A percentile compares a stretch with the other conserved stretches of the same genome.
Evolutionary conservation across 345 rosid species (phyloP).

Genomic region (Rhodamnia argentea): DNA sequence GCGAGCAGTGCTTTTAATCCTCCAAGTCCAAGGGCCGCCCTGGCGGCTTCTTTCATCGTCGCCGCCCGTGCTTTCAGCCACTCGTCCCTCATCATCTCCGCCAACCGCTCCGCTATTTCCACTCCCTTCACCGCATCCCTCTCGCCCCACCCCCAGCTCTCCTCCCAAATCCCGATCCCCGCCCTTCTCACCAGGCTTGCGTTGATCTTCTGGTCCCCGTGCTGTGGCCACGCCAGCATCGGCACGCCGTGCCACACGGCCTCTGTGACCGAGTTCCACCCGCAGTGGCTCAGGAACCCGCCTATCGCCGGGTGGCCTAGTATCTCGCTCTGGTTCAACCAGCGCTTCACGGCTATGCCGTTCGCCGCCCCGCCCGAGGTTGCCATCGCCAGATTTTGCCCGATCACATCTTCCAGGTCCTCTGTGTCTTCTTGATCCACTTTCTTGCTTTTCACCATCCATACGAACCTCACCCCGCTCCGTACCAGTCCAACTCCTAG

Average conservation of each 20-base stretch:
- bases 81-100: slow-evolving; percentile 10
- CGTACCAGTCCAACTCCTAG: slow-evolving; percentile 19
- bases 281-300: slow-evolving; percentile 13
- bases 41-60: slow-evolving; percentile 12
- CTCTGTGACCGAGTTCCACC: slow-evolving; percentile 29
- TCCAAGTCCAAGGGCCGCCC: slow-evolving; percentile 1
- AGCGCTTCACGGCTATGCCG: slow-evolving; percentile 20
- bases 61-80: slow-evolving; percentile 1
- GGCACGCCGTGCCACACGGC: slow-evolving; percentile 27
- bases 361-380: background rate
- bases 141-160: slow-evolving; percentile 14
- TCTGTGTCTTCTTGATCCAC: slow-evolving; percentile 29
- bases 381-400: slow-evolving; percentile 5
- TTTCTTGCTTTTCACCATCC: slow-evolving; percentile 25
- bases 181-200: slow-evolving; percentile 14
- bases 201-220: slow-evolving; percentile 34
- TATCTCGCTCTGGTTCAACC: slow-evolving; percentile 26
- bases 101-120: background rate
- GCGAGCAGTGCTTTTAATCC: background rate
- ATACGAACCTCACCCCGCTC: slow-evolving; percentile 25
- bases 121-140: background rate
- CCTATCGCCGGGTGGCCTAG: slow-evolving; percentile 21
- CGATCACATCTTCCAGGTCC: slow-evolving; percentile 13
- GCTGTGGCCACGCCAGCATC: slow-evolving; percentile 31
- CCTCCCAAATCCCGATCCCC: slow-evolving; percentile 16